These are phyloP conservation scores for Serendipita vermifera DNA, from an alignment of 768 basidiomycete species.

Conservation along the genomic window DNA sequence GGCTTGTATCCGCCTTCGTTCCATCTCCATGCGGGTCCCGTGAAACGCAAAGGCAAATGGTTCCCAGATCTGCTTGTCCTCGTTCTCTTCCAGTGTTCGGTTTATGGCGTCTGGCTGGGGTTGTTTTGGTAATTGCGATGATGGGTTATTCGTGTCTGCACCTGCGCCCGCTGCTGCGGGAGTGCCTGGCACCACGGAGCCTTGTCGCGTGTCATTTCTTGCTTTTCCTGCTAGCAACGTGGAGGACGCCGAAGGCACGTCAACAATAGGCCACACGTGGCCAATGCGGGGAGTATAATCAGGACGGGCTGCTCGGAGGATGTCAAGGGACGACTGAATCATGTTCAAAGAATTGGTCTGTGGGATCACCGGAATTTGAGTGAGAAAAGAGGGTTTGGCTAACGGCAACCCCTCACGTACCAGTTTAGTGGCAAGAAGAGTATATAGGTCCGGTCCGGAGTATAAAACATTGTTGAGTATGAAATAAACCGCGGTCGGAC, in stretches of 20 bases:
- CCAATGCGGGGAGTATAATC: slow-evolving; percentile 74
- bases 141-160: background rate
- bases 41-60: background rate
- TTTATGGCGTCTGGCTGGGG: no score
- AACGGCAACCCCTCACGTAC: slow-evolving; percentile 33
- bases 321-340: slow-evolving; percentile 63
- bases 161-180: no score
- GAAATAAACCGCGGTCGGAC: slow-evolving; percentile 71
- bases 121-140: no score
- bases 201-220: background rate
- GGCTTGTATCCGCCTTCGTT: background rate
- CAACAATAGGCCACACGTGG: slow-evolving; percentile 73
- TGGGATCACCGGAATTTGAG: slow-evolving; percentile 4
- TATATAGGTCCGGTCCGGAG: slow-evolving; percentile 75
- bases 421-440: slow-evolving; percentile 69
- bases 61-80: background rate
- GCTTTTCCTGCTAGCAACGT: background rate
- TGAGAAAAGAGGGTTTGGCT: slow-evolving; percentile 19
- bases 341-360: background rate
- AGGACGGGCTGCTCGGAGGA: slow-evolving; percentile 59
- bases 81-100: no score
- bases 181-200: background rate
- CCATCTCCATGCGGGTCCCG: background rate
- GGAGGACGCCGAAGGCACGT: background rate
- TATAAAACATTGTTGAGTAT: slow-evolving; percentile 83